A percentile compares a stretch with the other conserved stretches of the same genome.
phyloP scores from a whole-genome alignment of 208 protist species.

The Trypanosoma vivax region DNA sequence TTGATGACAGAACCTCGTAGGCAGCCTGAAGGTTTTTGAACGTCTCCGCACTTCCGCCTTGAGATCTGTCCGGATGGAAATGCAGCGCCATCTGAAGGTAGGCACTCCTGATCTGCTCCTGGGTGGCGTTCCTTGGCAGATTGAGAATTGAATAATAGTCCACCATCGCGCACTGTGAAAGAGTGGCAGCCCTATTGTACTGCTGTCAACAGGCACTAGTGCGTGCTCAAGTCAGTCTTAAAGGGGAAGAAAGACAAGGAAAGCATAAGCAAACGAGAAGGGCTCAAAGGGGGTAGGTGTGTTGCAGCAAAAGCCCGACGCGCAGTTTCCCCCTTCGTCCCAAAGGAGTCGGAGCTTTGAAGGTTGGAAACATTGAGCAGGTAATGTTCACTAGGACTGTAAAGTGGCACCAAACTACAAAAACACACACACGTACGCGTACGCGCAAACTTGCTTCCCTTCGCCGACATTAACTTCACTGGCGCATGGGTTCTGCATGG shows the following conservation, averaged over 20 bases:
- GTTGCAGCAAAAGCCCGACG: not conserved
- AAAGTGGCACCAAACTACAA: no score
- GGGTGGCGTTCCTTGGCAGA: constrained; percentile 8
- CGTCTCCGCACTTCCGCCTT: constrained; percentile 16
- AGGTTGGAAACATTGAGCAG: not conserved
- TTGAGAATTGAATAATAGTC: constrained; percentile 18
- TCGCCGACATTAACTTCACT: no score
- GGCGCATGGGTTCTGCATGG: no score
- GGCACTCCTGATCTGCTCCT: constrained; percentile 19
- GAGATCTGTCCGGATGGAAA: constrained; percentile 32
- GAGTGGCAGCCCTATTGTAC: no score
- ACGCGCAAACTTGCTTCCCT: no score
- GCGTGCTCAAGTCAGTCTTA: no score
- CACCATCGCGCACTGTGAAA: not conserved
- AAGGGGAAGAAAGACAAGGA: not conserved
- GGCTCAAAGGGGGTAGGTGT: constrained; percentile 1
- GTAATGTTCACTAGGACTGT: no score
- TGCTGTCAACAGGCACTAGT: no score
- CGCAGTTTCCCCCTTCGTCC: no score
- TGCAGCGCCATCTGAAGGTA: constrained; percentile 27
- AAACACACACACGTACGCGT: no score
- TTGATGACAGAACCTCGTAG: constrained; percentile 90
- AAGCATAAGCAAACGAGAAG: constrained; percentile 10
- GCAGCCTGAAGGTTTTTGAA: constrained; percentile 70
- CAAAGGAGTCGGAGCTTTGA: no score